phyloP scores from a whole-genome alignment of 2,329 filamentous ascomycete genomes.

The Tolypocladium pustulatum region DNA sequence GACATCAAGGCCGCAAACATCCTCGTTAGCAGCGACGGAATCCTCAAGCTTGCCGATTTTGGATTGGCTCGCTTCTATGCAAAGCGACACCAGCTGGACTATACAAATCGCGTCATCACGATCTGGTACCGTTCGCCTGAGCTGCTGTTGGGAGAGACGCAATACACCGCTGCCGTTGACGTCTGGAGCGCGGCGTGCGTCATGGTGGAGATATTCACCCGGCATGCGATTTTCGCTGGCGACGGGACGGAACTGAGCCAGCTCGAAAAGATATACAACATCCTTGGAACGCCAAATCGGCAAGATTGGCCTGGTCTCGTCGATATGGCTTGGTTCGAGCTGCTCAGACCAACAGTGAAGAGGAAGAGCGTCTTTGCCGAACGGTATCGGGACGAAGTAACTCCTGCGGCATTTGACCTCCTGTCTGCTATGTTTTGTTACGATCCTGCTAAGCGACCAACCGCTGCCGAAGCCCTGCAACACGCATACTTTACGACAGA shows the following conservation, averaged over 20 bases:
- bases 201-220: constrained; percentile 90
- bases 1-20: constrained; percentile 99
- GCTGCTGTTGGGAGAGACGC: constrained; percentile 79
- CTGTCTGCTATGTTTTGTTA: constrained; percentile 79
- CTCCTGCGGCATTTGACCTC: constrained; percentile 72
- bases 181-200: constrained; percentile 98
- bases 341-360: constrained; percentile 68
- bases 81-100: constrained; percentile 83
- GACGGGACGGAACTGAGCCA: constrained; percentile 95
- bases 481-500: constrained; percentile 85
- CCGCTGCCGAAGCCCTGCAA: constrained; percentile 70
- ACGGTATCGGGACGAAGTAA: constrained; percentile 68
- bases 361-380: constrained; percentile 69
- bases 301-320: constrained; percentile 79
- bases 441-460: constrained; percentile 74
- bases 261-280: constrained; percentile 89
- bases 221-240: constrained; percentile 87
- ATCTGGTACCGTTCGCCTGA: constrained; percentile 96
- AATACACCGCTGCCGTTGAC: constrained; percentile 82
- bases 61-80: constrained; percentile 93
- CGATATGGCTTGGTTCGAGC: constrained; percentile 96
- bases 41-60: constrained; percentile 91
- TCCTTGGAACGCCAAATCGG: constrained; percentile 79
- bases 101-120: constrained; percentile 96
- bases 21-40: constrained; percentile 77